Evolutionary conservation across 495 filamentous ascomycete species (phyloP).

Genomic region (Aspergillus taichungensis): DNA sequence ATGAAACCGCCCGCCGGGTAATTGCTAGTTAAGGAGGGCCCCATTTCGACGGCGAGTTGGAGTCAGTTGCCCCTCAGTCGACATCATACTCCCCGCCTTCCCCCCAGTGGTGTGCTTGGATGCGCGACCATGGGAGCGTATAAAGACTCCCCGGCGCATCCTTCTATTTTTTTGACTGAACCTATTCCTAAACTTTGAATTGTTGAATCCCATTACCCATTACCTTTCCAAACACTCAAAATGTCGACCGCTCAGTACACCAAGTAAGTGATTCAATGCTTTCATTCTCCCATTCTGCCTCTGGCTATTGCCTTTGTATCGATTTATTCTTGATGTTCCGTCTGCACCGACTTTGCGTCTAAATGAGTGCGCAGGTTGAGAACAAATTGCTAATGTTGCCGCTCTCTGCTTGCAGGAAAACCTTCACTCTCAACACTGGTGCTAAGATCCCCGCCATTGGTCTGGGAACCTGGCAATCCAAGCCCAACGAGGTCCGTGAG

Average conservation of each 20-base stretch:
- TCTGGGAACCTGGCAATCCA: conserved; percentile 75
- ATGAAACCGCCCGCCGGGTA: background rate
- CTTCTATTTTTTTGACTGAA: background rate
- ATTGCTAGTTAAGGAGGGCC: conserved; percentile 5
- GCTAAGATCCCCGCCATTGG: conserved; percentile 72
- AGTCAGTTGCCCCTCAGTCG: conserved; percentile 16
- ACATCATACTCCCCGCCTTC: conserved; percentile 5
- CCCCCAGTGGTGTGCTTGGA: too few relatives aligned
- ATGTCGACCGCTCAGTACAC: conserved; percentile 36
- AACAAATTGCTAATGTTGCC: background rate
- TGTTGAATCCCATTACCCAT: background rate
- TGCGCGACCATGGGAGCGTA: background rate
- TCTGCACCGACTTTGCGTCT: too few relatives aligned
- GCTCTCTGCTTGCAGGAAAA: conserved; percentile 33
- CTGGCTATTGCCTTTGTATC: too few relatives aligned
- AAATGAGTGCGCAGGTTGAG: too few relatives aligned
- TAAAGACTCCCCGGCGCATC: conserved; percentile 2
- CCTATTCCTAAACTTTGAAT: conserved; percentile 1
- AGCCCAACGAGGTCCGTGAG: conserved; percentile 52
- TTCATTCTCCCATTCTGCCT: background rate
- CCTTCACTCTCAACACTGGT: conserved; percentile 71
- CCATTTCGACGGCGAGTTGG: background rate
- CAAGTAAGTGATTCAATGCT: conserved; percentile 23
- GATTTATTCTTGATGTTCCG: too few relatives aligned
- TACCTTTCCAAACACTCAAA: conserved; percentile 11